phyloP scores from a whole-genome alignment of 2,329 filamentous ascomycete genomes.

The Sphaerulina musiva region DNA sequence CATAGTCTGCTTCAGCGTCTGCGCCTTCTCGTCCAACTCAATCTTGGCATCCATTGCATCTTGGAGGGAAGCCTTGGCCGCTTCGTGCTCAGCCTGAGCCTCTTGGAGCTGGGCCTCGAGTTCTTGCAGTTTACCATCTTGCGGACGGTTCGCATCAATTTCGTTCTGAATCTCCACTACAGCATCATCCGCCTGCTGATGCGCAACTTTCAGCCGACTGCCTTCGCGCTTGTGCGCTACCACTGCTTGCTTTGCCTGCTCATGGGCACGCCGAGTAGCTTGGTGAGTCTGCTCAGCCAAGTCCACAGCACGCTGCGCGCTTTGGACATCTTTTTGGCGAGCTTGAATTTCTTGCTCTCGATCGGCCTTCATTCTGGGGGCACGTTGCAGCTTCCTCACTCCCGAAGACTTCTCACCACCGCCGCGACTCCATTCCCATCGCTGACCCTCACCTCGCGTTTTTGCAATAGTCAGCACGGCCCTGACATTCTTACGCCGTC shows the following conservation, averaged over 20 bases:
- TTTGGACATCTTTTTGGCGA: conserved; percentile 38
- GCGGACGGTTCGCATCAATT: conserved; percentile 51
- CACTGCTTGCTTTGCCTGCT: conserved; percentile 46
- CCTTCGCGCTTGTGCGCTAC: conserved; percentile 44
- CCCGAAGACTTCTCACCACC: conserved; percentile 48
- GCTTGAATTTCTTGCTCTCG: conserved; percentile 30
- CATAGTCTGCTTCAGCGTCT: conserved; percentile 29
- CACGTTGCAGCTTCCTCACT: conserved; percentile 48
- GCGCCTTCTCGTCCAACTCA: conserved; percentile 35
- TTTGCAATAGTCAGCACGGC: conserved; percentile 62
- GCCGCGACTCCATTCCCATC: conserved; percentile 48
- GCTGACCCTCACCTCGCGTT: conserved; percentile 50
- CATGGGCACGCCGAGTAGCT: conserved; percentile 44
- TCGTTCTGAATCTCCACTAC: conserved; percentile 62
- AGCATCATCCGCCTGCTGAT: conserved; percentile 56
- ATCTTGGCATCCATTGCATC: conserved; percentile 45
- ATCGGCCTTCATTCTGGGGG: conserved; percentile 52
- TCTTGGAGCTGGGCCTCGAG: conserved; percentile 49
- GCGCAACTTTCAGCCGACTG: conserved; percentile 47
- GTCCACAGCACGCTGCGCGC: conserved; percentile 43
- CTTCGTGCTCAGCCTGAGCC: conserved; percentile 44
- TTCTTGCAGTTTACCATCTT: conserved; percentile 52
- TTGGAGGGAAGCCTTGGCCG: conserved; percentile 41
- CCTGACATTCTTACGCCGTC: conserved; percentile 57
- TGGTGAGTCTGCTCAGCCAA: conserved; percentile 48